Conservation (phyloP, 2,329 filamentous ascomycete species). For the Ophiosphaerella narmari region DNA sequence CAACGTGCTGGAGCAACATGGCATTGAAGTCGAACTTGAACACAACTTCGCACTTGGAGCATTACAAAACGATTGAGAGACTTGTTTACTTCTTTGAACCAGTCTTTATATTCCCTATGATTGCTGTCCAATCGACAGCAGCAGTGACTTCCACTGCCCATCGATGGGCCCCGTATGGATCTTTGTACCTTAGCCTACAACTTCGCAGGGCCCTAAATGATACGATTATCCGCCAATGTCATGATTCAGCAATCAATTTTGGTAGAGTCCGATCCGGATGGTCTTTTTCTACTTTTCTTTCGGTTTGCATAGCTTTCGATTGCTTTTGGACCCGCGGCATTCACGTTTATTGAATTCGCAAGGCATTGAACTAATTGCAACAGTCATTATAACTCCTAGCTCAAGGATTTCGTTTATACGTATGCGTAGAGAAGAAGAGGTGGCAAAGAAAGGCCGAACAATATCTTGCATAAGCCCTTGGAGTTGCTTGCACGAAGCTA, state of each 20-base stretch:
- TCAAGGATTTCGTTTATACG: constrained; percentile 15
- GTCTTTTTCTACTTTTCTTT: constrained; percentile 19
- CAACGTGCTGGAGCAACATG: too few relatives aligned
- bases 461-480: constrained; percentile 6
- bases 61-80: background rate
- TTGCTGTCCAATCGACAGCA: too few relatives aligned
- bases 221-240: background rate
- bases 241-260: background rate
- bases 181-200: background rate
- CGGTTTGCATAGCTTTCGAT: constrained; percentile 18
- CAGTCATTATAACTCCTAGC: constrained; percentile 12
- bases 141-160: too few relatives aligned
- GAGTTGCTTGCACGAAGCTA: background rate
- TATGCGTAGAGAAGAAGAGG: constrained; percentile 7
- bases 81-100: background rate
- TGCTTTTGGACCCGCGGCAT: constrained; percentile 15
- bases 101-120: too few relatives aligned
- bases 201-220: background rate
- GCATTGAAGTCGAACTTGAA: too few relatives aligned
- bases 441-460: constrained; percentile 4
- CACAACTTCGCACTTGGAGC: background rate
- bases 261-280: constrained; percentile 1
- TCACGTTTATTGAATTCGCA: constrained; percentile 17
- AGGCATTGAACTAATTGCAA: constrained; percentile 12
- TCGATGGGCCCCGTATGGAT: background rate